Conservation (phyloP, 2,329 filamentous ascomycete genomes). For the Colletotrichum euphorbiae region DNA sequence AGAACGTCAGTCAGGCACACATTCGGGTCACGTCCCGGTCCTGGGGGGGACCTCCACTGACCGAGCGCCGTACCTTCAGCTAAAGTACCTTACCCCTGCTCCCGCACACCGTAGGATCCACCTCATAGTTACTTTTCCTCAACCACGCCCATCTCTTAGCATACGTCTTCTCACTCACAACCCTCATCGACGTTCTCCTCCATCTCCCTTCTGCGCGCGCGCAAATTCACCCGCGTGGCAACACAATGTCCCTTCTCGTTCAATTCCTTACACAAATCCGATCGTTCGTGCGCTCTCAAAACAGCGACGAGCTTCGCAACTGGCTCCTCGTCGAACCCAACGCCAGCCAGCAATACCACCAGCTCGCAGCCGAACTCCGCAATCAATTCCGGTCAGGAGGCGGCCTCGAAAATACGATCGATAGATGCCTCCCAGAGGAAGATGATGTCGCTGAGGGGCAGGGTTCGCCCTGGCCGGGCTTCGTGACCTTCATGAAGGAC, state of each 20-base stretch:
- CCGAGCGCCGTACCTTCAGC: conserved; percentile 4
- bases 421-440: conserved; percentile 72
- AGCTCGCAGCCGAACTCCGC: conserved; percentile 76
- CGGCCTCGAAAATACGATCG: conserved; percentile 72
- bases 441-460: conserved; percentile 73
- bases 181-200: neutral
- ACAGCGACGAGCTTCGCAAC: conserved; percentile 74
- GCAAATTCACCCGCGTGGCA: conserved; percentile 21
- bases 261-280: conserved; percentile 76
- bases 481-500: conserved; percentile 82
- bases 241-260: conserved; percentile 70
- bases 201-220: neutral
- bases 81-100: neutral
- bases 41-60: conserved; percentile 9
- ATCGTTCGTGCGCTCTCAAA: conserved; percentile 68
- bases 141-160: conserved; percentile 8
- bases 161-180: conserved; percentile 9
- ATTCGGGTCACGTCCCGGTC: neutral
- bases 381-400: conserved; percentile 61
- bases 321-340: conserved; percentile 82
- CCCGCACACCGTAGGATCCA: conserved; percentile 29
- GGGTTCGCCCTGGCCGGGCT: conserved; percentile 78
- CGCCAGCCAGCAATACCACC: conserved; percentile 73
- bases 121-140: conserved; percentile 19
- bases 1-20: no score